These are phyloP conservation scores for Fusarium sp. DNA, from an alignment of 2,329 filamentous ascomycete species.

Conservation along the genomic window DNA sequence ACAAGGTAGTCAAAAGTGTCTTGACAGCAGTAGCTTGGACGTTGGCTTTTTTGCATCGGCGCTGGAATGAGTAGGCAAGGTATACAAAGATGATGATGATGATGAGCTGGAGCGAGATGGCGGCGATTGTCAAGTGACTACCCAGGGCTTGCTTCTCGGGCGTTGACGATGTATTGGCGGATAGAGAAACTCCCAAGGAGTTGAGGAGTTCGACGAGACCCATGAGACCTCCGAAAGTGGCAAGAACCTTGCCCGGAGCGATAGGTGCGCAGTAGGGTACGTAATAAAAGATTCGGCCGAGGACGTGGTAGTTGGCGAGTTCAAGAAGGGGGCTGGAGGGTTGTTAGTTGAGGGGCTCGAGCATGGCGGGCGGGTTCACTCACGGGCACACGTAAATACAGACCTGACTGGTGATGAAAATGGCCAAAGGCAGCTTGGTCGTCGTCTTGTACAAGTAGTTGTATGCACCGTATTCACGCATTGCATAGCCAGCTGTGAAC, in stretches of 20 bases:
- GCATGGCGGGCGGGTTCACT: slow-evolving; percentile 29
- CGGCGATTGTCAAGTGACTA: slow-evolving; percentile 53
- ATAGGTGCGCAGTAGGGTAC: slow-evolving; percentile 70
- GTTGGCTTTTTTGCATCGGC: slow-evolving; percentile 42
- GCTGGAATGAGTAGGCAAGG: slow-evolving; percentile 60
- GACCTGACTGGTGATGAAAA: slow-evolving; percentile 59
- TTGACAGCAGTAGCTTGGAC: background rate
- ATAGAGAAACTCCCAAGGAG: slow-evolving; percentile 55
- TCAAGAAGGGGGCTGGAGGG: slow-evolving; percentile 67
- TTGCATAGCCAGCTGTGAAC: slow-evolving; percentile 65
- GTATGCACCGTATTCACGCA: slow-evolving; percentile 64
- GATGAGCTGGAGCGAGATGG: slow-evolving; percentile 60
- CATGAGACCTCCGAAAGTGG: slow-evolving; percentile 60
- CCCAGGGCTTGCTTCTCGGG: slow-evolving; percentile 49
- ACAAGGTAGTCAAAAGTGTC: slow-evolving; percentile 50
- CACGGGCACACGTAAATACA: slow-evolving; percentile 53
- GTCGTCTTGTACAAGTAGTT: slow-evolving; percentile 55
- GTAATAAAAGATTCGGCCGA: slow-evolving; percentile 72
- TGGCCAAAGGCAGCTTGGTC: slow-evolving; percentile 34
- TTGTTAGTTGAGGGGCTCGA: background rate
- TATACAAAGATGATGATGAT: slow-evolving; percentile 59
- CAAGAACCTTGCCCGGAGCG: slow-evolving; percentile 58
- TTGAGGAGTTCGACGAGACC: slow-evolving; percentile 61
- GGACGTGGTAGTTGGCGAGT: slow-evolving; percentile 73
- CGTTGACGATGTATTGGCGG: slow-evolving; percentile 52